Conservation (phyloP, 2,329 filamentous ascomycete genomes). For the Venturiaceae sp. region DNA sequence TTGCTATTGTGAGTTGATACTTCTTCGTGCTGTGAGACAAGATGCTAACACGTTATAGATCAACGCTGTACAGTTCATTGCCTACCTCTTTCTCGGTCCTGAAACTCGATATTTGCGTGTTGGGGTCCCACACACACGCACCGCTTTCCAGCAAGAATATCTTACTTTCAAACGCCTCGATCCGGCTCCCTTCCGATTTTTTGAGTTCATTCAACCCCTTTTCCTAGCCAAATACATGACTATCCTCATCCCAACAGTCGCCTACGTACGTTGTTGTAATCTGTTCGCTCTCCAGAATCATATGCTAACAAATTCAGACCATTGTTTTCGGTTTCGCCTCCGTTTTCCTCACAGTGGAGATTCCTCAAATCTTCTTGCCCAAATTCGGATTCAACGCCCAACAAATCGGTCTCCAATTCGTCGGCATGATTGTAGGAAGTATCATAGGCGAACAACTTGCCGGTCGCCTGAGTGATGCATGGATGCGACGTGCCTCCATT, state of each 20-base stretch:
- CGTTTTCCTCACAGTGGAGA: conserved; percentile 47
- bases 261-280: conserved; percentile 27
- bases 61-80: conserved; percentile 46
- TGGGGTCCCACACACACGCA: conserved; percentile 22
- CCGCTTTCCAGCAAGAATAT: conserved; percentile 33
- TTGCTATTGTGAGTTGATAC: conserved; percentile 23
- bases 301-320: conserved; percentile 13
- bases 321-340: conserved; percentile 48
- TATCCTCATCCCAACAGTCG: conserved; percentile 40
- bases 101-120: conserved; percentile 46
- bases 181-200: conserved; percentile 34
- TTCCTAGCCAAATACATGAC: conserved; percentile 35
- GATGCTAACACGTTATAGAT: conserved; percentile 16
- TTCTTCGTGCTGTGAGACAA: not conserved
- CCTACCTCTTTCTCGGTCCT: conserved; percentile 45
- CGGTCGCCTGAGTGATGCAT: conserved; percentile 43
- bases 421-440: conserved; percentile 47
- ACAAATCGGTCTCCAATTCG: conserved; percentile 48
- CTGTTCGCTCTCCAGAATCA: not conserved
- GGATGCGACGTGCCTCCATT: conserved; percentile 30
- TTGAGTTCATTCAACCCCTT: conserved; percentile 44
- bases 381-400: conserved; percentile 49
- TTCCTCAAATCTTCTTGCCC: conserved; percentile 46
- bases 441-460: conserved; percentile 50
- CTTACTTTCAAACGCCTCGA: conserved; percentile 41